Evolutionary conservation across 2,329 filamentous ascomycete species (phyloP), one percentile per base, ranked within the genome.

Genomic region (Stagonosporopsis cucurbitacearum): DNA sequence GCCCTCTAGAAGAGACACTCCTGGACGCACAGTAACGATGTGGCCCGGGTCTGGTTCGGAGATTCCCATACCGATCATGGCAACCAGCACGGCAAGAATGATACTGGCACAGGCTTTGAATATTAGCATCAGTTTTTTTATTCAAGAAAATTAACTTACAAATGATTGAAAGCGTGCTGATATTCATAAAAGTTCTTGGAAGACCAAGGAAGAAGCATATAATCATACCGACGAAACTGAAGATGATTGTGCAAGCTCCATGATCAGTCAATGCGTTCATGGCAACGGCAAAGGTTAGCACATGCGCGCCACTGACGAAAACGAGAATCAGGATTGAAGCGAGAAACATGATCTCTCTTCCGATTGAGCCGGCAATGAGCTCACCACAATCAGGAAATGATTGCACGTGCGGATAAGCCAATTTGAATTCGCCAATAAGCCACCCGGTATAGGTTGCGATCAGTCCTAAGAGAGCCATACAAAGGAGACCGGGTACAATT

Each of bases 261-360:
- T 88, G 81, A 3, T 83, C 72, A 4, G 86, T 86, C 47, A 91
- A 78, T 46, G 81, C 85, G 64, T 86, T 86, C 74, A 90, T 84
- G 62, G 88, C 88, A 65, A 90, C 87, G 28, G 82, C 83, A 62
- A 90, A 90, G 0, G 87, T 89, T 58, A 91, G 77, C 47, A 89
- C 80, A 74, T 92, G 89, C n/a, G 87, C 88, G 30, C 84, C 86
- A 74, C 88, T 86, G 64, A 89, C 82, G 75, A 91, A 89, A 51
- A 88, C 76, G 35, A 91, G 78, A 72, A 90, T 85, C 17, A 90
- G 73, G 9, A 83, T 77, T 64, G 88, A 87, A 60, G 83, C 86
- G 59, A 78, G 74, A 22, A 86, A 86, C 40, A 89, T 77, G 28
- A 91, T 61, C 69, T 89, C 85, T 58, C 86, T 83, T 1, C 86